Evolutionary conservation across 1,284 basidiomycete species (phyloP), one percentile per base, ranked within the genome.

Genomic region (Heterobasidion occidentale): DNA sequence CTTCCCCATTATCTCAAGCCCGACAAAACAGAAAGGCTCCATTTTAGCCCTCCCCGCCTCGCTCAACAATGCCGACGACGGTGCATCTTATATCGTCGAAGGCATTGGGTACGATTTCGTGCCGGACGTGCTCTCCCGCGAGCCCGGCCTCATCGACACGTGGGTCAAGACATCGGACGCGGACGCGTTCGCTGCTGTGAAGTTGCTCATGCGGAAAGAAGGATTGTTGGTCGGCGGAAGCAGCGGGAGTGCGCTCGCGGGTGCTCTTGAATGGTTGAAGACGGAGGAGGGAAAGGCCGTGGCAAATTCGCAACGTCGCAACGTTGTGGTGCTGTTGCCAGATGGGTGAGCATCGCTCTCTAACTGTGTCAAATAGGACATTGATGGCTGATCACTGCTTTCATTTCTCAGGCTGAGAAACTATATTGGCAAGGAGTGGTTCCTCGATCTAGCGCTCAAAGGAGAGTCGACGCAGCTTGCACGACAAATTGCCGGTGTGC

Each of bases 51-150:
- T 77, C 42, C 92, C 93, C 0, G 80, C 84, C 51, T 61, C 69
- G 5, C 61, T 73, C 20, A 73, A 72, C 57, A 55, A 58, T 3
- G 76, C 77, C 0, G 83, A 81, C 20, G 72, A 77, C 44, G 84
- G 85, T 1, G 69, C 74, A 7, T 70, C 76, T 51, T 99, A 98
- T 68, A 72, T 88, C 60, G 84, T 98, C 14, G 95, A 98, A 70
- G 95, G 95, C 9, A 98, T 98, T 58, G 95, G 95, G 15, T 94
- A 94, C 65, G 94, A 97, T 68, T 97, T 97, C 68, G 71, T 94
- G 55, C 94, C 94, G 0, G 80, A 88, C 42, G 93, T 94, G 2
- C 77, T 94, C 27, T 78, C 80, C 36, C 83, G 83, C 54, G 74
- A 77, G 47, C 69, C 73, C 7, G 64, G 61, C 1, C 75, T 80